A percentile compares a stretch with the other conserved stretches of the same genome.
phyloP scores from a whole-genome alignment of 257 asterid genomes.

The Coffea eugenioides region DNA sequence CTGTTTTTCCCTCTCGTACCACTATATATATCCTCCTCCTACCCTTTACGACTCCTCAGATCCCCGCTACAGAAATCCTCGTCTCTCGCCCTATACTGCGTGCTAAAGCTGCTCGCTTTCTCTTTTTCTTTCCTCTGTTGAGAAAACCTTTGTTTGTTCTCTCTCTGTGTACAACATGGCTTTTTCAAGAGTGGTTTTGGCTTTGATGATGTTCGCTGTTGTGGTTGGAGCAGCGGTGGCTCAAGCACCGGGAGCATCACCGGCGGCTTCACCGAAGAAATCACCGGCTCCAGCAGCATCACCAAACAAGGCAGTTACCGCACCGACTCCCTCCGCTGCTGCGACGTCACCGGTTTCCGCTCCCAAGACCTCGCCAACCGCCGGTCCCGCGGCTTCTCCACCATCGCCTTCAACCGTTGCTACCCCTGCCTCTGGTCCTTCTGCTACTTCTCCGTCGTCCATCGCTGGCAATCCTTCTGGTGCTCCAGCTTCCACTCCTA shows the following conservation, averaged over 20 bases:
- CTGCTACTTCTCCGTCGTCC: conserved; percentile 29
- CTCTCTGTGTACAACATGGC: conserved; percentile 20
- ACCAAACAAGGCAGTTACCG: conserved; percentile 13
- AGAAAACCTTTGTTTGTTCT: not conserved
- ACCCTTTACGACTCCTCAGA: not conserved
- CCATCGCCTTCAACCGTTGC: conserved; percentile 20
- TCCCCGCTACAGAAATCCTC: too few relatives aligned
- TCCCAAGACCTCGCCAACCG: conserved; percentile 16
- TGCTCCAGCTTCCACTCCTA: conserved; percentile 13
- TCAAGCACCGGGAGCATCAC: conserved; percentile 54
- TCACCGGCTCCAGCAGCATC: conserved; percentile 31
- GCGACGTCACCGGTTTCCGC: conserved; percentile 22
- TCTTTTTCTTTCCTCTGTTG: not conserved
- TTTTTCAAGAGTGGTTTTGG: conserved; percentile 17
- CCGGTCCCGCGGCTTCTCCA: conserved; percentile 19
- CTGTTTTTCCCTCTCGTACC: not conserved
- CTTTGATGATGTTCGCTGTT: conserved; percentile 37
- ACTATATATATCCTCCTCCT: conserved; percentile 8
- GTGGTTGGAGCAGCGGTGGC: conserved; percentile 38
- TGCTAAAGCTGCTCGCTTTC: not conserved
- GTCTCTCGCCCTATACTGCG: too few relatives aligned
- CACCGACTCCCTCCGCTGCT: conserved; percentile 24
- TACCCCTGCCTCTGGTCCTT: conserved; percentile 26
- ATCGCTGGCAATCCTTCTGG: conserved; percentile 36
- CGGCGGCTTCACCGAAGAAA: conserved; percentile 37